phyloP scores from a whole-genome alignment of 139 green algal species.

The Chlamydomonas incerta region DNA sequence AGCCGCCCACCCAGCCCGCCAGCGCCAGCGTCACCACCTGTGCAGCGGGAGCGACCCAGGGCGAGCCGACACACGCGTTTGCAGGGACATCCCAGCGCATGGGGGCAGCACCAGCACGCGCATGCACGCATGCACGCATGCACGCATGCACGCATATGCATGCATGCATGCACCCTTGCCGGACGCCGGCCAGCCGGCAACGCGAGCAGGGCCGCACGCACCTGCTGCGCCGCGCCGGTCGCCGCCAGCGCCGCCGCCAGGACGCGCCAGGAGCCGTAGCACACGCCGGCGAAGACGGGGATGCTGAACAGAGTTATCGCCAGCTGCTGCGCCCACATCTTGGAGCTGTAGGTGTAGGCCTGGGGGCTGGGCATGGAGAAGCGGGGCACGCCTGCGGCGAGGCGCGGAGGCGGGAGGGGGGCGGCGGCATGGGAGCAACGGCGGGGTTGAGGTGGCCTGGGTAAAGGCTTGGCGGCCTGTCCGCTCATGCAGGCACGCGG shows the following conservation, averaged over 20 bases:
- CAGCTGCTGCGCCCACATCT: conserved; percentile 40
- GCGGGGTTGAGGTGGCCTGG: no score
- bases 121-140: no score
- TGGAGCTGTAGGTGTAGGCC: conserved; percentile 29
- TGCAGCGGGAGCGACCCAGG: no score
- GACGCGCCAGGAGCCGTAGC: not conserved
- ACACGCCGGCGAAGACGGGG: conserved; percentile 4
- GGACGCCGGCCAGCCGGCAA: no score
- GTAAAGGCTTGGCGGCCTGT: no score
- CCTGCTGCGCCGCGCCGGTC: conserved; percentile 11
- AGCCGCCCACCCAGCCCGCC: conserved; percentile 19
- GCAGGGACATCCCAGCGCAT: no score
- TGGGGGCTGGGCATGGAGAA: conserved; percentile 19
- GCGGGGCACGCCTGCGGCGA: conserved; percentile 10
- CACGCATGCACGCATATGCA: no score
- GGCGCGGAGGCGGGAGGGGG: not conserved
- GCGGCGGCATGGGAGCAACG: not conserved
- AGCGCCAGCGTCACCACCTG: not conserved
- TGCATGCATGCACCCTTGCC: no score
- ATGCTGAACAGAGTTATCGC: conserved; percentile 29
- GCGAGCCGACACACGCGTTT: no score
- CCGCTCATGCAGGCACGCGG: no score
- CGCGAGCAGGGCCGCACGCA: no score
- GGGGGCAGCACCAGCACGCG: no score
- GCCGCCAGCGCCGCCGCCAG: conserved; percentile 1